Base-by-base conservation (phyloP, 169 alveolate genomes). In the Cryptosporidium canis region DNA sequence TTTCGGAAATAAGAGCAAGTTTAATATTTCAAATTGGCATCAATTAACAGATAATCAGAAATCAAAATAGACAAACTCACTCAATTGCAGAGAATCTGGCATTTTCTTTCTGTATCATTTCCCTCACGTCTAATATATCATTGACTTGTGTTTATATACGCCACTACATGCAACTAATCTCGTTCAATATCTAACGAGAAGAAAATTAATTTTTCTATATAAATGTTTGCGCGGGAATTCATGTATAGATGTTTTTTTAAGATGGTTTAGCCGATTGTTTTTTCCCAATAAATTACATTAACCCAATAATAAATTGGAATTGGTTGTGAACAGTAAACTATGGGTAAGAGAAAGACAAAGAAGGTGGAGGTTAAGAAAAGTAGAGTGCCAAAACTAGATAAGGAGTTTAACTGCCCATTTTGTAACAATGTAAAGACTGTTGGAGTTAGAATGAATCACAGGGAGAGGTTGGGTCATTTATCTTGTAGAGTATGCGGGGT, bases 321-420 rank as follows among this genome's bases (percentile, higher is more conserved):
- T 21, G 33, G 63, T 51, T 7, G 18, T 51, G 4, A 51, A n/a
- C n/a, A 5, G n/a, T 51, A 16, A 47, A 24, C 3, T 43, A 94
- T 94, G 97, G 97, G 95, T 65, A 93, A 94, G 77, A 83, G 97
- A 58, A 94, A 94, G 83, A 83, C 93, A 21, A 90, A 90, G 44
- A 90, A 83, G 92, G 85, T 91, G 37, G 91, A 90, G 51, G 93
- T 94, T 33, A 85, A 90, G 58, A 92, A 85, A 66, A 92, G 83
- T 61, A 92, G 85, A 27, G 85, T 92, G 9, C 91, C 96, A 71
- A 97, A 97, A 82, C 91, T 96, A 24, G 98, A 96, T 58, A 96
- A 94, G 55, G 98, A 96, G 67, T 97, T 97, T 83, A 95, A 96
- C 58, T 97, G 99, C 77, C 98, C 98, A 83, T 95, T 91, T 90